Evolutionary conservation across 306 rosid species (phyloP).

Genomic region (Neltuma alba): DNA sequence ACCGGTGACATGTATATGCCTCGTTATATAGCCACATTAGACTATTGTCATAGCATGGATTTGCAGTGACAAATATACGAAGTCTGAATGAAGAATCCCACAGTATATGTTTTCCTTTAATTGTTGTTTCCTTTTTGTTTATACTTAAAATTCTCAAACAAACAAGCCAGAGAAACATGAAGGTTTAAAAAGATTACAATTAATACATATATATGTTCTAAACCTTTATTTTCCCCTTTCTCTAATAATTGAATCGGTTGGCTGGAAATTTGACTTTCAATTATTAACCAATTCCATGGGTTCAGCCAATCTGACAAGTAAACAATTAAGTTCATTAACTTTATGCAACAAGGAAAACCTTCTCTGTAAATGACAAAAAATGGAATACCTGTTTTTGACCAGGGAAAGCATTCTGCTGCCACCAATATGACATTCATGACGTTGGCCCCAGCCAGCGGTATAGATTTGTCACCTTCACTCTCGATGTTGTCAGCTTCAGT

Average conservation of each 20-base stretch:
- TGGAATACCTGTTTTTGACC: conserved; percentile 82
- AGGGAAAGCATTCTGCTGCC: conserved; percentile 94
- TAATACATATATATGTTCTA: neutral
- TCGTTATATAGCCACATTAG: neutral
- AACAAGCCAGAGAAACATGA: neutral
- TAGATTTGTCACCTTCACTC: conserved; percentile 47
- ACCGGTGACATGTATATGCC: neutral
- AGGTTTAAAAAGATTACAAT: neutral
- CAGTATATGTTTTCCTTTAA: neutral
- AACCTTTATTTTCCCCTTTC: neutral
- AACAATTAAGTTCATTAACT: neutral
- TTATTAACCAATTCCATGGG: neutral
- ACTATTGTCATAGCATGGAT: neutral
- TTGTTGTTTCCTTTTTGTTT: neutral
- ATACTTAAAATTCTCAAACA: too few species aligned
- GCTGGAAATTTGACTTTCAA: neutral
- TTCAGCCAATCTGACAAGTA: neutral
- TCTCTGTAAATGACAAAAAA: conserved; percentile 10
- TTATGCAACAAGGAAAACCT: conserved; percentile 17
- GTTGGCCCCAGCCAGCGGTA: conserved; percentile 88
- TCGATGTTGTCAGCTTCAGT: conserved; percentile 32
- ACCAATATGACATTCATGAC: conserved; percentile 87
- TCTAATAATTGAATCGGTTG: neutral
- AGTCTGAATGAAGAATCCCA: neutral
- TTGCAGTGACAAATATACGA: neutral